These are phyloP conservation scores for Rosa lucieae DNA, from an alignment of 306 rosid genomes.

Conservation along the genomic window DNA sequence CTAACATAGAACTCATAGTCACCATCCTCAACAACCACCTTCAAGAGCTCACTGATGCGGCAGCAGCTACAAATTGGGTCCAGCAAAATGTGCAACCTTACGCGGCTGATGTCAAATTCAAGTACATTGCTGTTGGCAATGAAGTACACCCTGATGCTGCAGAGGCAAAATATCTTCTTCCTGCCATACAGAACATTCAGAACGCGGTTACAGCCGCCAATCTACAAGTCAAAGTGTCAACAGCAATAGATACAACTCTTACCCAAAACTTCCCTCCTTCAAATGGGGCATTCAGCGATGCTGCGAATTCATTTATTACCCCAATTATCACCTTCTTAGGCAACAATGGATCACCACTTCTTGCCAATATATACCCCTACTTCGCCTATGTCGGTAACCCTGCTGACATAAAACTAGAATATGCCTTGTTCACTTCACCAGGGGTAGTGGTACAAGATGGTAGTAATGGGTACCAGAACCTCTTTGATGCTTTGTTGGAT, in stretches of 20 bases:
- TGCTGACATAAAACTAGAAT: slow-evolving; percentile 11
- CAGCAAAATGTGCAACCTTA: slow-evolving; percentile 25
- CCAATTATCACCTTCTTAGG: slow-evolving; percentile 44
- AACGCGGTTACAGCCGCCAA: slow-evolving; percentile 36
- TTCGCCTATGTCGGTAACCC: slow-evolving; percentile 17
- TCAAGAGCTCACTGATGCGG: slow-evolving; percentile 26
- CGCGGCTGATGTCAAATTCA: slow-evolving; percentile 35
- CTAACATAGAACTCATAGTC: slow-evolving; percentile 45
- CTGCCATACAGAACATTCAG: slow-evolving; percentile 40
- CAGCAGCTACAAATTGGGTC: slow-evolving; percentile 44
- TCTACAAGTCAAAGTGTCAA: slow-evolving; percentile 58
- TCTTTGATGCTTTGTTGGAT: slow-evolving; percentile 45
- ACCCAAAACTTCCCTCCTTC: slow-evolving; percentile 46
- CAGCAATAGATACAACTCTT: slow-evolving; percentile 37
- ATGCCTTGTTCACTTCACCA: slow-evolving; percentile 49
- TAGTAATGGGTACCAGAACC: slow-evolving; percentile 41
- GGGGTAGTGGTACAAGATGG: slow-evolving; percentile 25
- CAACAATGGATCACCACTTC: slow-evolving; percentile 53
- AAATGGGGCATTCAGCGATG: slow-evolving; percentile 22
- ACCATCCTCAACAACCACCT: slow-evolving; percentile 31
- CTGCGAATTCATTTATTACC: slow-evolving; percentile 23
- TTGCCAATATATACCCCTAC: slow-evolving; percentile 65
- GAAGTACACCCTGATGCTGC: slow-evolving; percentile 30
- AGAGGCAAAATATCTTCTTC: slow-evolving; percentile 23
- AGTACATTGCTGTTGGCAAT: slow-evolving; percentile 51